phyloP scores from a whole-genome alignment of 2,329 filamentous ascomycete species.

The Colletotrichum lini region DNA sequence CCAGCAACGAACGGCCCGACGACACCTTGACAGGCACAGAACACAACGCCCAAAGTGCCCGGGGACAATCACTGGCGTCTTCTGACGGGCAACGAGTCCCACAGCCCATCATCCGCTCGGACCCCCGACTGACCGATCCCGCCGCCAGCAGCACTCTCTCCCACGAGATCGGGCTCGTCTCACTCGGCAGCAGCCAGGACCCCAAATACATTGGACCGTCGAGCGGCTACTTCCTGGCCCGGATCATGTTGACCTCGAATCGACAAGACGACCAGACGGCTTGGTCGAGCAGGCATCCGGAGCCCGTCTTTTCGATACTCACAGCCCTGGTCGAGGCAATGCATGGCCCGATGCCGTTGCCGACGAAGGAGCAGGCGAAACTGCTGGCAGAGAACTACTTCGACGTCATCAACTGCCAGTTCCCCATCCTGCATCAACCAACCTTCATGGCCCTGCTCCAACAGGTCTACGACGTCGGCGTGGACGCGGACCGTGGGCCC shows the following conservation, averaged over 20 bases:
- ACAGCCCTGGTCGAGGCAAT: constrained; percentile 51
- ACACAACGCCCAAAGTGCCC: background rate
- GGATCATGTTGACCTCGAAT: constrained; percentile 60
- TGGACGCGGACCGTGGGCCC: constrained; percentile 45
- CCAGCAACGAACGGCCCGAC: constrained; percentile 38
- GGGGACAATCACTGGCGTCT: background rate
- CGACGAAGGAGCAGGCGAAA: constrained; percentile 52
- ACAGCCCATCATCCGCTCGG: constrained; percentile 32
- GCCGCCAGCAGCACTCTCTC: constrained; percentile 50
- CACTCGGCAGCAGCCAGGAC: constrained; percentile 62
- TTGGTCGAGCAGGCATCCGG: constrained; percentile 4
- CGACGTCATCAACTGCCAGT: constrained; percentile 61
- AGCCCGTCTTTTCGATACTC: constrained; percentile 43
- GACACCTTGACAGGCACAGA: constrained; percentile 10
- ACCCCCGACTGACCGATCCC: constrained; percentile 40
- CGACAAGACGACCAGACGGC: constrained; percentile 47
- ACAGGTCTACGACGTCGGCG: constrained; percentile 51
- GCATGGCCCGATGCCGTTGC: constrained; percentile 51
- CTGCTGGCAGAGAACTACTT: constrained; percentile 64
- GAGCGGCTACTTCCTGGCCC: constrained; percentile 68
- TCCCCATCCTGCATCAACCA: constrained; percentile 64
- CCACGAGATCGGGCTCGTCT: constrained; percentile 68
- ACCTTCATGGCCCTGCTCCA: constrained; percentile 53
- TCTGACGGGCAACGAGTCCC: constrained; percentile 35
- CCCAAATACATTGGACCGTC: constrained; percentile 69